Base-by-base conservation (phyloP, 768 basidiomycete genomes). In the Leccinum arenicola region DNA sequence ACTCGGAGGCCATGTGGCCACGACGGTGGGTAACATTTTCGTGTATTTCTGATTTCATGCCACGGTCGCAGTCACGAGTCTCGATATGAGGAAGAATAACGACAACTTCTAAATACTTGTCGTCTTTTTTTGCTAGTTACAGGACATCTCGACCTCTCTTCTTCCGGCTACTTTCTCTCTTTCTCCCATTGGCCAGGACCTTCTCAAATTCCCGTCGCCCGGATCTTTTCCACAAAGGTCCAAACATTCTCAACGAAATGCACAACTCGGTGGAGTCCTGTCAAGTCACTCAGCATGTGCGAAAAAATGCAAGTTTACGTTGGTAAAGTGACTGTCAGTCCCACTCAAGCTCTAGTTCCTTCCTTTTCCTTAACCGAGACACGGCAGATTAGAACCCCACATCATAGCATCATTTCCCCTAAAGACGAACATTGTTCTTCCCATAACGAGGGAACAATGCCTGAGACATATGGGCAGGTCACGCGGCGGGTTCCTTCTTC, bases 371-470 rank as follows among this genome's bases (percentile, higher is more conserved):
- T 64, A 62, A 68, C 63, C 60, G 59, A 67, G 57, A 59, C 58
- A 58, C 29, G 54, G 58, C 63, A 67, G 61, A 65, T 66, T 51
- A 61, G 52, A 50, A n/a, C 25, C 50, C 17, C 50, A 29, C 17
- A 49, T 49, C 23, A 49, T 59, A 40, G n/a, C 43, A 45, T 45
- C 43, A 29, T 57, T 66, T 29, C 59, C 50, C 53, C 63, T 59
- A 59, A 62, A 59, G 48, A 55, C 47, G 66, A 58, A 68, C 71
- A 64, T 70, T 69, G 69, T 64, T 55, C 62, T 66, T 74, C 33
- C 73, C 68, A 65, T 69, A 73, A 68, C 17, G 21, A 66, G 73
- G 60, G 62, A 64, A 74, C 73, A 72, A 72, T 63, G 67, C 3
- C 55, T 62, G 65, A 67, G 67, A 68, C 65, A 61, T 52, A 45